These are phyloP conservation scores for Phaseolus lunatus DNA, from an alignment of 306 rosid genomes.

Conservation along the genomic window DNA sequence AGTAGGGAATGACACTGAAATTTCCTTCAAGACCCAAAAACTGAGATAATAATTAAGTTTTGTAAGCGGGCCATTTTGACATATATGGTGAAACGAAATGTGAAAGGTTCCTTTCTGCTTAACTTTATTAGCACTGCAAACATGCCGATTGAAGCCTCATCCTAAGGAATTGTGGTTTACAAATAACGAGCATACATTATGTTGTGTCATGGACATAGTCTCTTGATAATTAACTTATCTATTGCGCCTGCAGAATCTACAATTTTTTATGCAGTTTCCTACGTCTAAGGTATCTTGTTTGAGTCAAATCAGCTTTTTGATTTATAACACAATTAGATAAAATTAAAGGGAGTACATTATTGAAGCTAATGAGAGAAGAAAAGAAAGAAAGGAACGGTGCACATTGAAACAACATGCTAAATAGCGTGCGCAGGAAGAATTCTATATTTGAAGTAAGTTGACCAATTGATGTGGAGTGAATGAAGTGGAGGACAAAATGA, in stretches of 20 bases:
- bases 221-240: background rate
- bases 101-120: constrained; percentile 7
- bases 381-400: constrained; percentile 43
- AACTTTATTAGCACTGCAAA: constrained; percentile 14
- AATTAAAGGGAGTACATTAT: constrained; percentile 44
- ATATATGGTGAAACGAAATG: background rate
- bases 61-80: too few relatives aligned
- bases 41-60: background rate
- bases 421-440: constrained; percentile 36
- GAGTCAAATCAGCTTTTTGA: constrained; percentile 29
- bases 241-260: constrained; percentile 7
- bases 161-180: too few relatives aligned
- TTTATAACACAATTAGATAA: background rate
- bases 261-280: constrained; percentile 4
- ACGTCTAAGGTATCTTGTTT: background rate
- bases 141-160: too few relatives aligned
- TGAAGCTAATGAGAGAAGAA: constrained; percentile 37
- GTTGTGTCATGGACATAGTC: background rate
- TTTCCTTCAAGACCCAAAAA: constrained; percentile 45
- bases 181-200: too few relatives aligned
- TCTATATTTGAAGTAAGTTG: constrained; percentile 38
- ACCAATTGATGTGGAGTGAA: constrained; percentile 47
- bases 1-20: constrained; percentile 36
- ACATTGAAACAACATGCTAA: constrained; percentile 27
- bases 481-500: constrained; percentile 59